Evolutionary conservation across 257 asterid species (phyloP).

Genomic region (Nicotiana attenuata): DNA sequence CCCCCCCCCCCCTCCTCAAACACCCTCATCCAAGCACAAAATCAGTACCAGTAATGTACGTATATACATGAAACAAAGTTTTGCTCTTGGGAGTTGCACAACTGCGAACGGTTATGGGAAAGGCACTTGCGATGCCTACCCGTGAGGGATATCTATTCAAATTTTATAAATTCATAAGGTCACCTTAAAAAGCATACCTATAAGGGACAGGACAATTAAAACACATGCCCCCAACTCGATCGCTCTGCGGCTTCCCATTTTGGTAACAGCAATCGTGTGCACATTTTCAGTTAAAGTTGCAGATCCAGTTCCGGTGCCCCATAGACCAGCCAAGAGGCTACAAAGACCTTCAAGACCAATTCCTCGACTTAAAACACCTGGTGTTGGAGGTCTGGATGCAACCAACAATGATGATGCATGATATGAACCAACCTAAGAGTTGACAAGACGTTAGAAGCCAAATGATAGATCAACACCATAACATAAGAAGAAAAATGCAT

Average conservation of each 20-base stretch:
- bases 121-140: not conserved
- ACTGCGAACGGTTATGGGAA: not conserved
- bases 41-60: not conserved
- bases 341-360: conserved; percentile 96
- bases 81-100: not conserved
- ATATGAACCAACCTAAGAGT: conserved; percentile 82
- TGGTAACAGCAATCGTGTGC: conserved; percentile 97
- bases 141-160: not conserved
- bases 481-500: not conserved
- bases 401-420: conserved; percentile 92
- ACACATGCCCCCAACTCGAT: conserved; percentile 80
- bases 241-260: conserved; percentile 98
- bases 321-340: conserved; percentile 91
- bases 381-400: conserved; percentile 97
- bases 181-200: conserved; percentile 38
- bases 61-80: not conserved
- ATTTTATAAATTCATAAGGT: not conserved
- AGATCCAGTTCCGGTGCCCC: conserved; percentile 98
- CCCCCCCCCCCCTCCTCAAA: too few species aligned
- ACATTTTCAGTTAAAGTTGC: conserved; percentile 95
- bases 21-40: not conserved
- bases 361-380: conserved; percentile 89
- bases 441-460: not conserved
- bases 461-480: not conserved
- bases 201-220: conserved; percentile 65